A percentile compares a stretch with the other conserved stretches of the same genome.
phyloP scores from a whole-genome alignment of 352 stramenopile species.

The Globisporangium irregulare region DNA sequence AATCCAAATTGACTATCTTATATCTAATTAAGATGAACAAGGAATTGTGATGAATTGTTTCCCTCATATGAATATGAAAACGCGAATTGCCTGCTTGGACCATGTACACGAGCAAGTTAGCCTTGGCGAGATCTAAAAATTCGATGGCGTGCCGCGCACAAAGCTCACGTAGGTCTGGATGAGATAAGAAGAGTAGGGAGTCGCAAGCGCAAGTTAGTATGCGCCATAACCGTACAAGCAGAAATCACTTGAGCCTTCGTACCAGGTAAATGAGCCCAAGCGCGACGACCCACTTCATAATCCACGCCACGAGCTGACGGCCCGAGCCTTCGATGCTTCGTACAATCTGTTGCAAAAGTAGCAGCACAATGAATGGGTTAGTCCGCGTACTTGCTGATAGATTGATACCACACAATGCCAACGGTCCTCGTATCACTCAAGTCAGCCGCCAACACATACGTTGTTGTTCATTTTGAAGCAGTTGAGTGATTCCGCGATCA shows the following conservation, averaged over 20 bases:
- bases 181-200: neutral
- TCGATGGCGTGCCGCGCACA: constrained; percentile 12
- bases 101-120: neutral
- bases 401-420: no score
- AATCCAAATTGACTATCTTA: neutral
- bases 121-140: neutral
- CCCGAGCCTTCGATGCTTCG: constrained; percentile 56
- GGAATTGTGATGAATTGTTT: neutral
- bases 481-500: constrained; percentile 48
- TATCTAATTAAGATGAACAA: neutral
- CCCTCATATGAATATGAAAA: neutral
- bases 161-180: constrained; percentile 18
- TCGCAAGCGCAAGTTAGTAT: neutral
- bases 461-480: constrained; percentile 75
- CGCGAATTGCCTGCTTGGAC: neutral
- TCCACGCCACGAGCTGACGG: constrained; percentile 42
- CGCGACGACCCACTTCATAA: constrained; percentile 63
- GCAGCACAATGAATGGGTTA: neutral
- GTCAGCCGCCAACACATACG: constrained; percentile 18
- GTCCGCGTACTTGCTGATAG: no score
- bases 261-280: constrained; percentile 48
- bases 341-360: constrained; percentile 36
- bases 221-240: neutral
- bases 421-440: no score
- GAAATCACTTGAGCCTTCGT: neutral